Percentiles rank a stretch among this genome's conserved stretches.
Conservation (phyloP, 768 basidiomycete species). For the Botryobasidium botryosum region DNA sequence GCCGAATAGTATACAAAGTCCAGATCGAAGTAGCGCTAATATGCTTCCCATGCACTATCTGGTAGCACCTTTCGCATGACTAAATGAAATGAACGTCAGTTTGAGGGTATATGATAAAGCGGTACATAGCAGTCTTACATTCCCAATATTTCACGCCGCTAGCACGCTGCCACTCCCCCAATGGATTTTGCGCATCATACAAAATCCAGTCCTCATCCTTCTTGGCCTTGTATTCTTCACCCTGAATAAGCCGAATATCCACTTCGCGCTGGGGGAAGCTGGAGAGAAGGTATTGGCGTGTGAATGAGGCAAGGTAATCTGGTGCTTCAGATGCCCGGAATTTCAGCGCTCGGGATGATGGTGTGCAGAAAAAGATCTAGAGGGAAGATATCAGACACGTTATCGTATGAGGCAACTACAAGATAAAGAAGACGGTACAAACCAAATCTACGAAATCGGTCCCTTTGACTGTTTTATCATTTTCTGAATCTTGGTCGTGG, state of each 20-base stretch:
- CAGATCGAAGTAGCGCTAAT: no score
- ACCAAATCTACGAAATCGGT: no score
- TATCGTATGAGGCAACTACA: no score
- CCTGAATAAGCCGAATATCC: conserved; percentile 22
- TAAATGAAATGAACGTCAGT: no score
- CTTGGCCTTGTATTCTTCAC: conserved; percentile 15
- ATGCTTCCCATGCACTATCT: no score
- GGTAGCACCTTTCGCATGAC: no score
- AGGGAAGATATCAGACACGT: neutral
- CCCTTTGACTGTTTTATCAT: no score
- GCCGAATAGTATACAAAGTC: no score
- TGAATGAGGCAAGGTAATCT: conserved; percentile 52
- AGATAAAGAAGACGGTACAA: no score
- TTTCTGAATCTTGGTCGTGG: no score
- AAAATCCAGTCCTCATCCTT: no score
- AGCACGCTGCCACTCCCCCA: conserved; percentile 47
- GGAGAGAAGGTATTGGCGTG: conserved; percentile 42
- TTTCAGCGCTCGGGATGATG: conserved; percentile 32
- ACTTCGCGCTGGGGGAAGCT: conserved; percentile 38
- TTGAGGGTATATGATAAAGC: no score
- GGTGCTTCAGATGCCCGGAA: conserved; percentile 37
- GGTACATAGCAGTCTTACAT: conserved; percentile 31
- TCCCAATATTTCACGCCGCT: conserved; percentile 62
- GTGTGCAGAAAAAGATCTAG: conserved; percentile 74
- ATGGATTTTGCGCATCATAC: conserved; percentile 41